Evolutionary conservation across 192 early-diverging fungal genomes (phyloP), one percentile per base, ranked within the genome.

Genomic region (Lunasporangiospora selenospora): DNA sequence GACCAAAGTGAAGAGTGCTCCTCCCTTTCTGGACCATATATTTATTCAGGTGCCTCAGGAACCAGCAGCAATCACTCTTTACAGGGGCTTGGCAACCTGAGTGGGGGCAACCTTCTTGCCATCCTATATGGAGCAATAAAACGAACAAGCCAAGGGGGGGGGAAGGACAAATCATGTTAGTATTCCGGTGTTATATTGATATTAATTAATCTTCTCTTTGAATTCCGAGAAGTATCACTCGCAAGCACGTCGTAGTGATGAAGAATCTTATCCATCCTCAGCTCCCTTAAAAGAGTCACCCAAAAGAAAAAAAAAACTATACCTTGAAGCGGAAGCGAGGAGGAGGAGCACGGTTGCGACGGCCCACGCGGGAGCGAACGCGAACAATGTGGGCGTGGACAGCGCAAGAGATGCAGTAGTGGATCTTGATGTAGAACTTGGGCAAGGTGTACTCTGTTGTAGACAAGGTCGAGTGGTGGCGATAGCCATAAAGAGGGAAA

Each of bases 361-460:
- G 92, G 66, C 85, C 90, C 40, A 77, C 88, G 62, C 85, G 83
- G 73, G 94, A 97, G 73, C 95, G 93, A 40, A 97, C 94, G 83
- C 94, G 91, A 62, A 98, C 95, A 58, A 93, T 86, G 73, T 93
- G 90, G 61, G 90, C 81, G 88, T 99, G 95, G 67, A 99, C 96
- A 53, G 93, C 96, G 84, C 96, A 98, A 59, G 94, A 95, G 63
- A 98, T 83, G 82, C 97, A 99, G 92, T 96, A 92, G 81, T 95
- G 95, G 80, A 87, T 87, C 91, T 99, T 97, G 85, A 96, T 88
- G 91, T 99, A 99, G 77, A 98, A 84, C 86, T 98, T 99, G 83
- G 97, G 97, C 71, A 98, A 90, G 60, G 89, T 89, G 83, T 97
- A 97, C 81, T 92, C 83, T 81, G 59, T n/a, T 23, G 37, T 54